Conservation (phyloP, 1,284 basidiomycete species). For the Entoloma clypeatum region DNA sequence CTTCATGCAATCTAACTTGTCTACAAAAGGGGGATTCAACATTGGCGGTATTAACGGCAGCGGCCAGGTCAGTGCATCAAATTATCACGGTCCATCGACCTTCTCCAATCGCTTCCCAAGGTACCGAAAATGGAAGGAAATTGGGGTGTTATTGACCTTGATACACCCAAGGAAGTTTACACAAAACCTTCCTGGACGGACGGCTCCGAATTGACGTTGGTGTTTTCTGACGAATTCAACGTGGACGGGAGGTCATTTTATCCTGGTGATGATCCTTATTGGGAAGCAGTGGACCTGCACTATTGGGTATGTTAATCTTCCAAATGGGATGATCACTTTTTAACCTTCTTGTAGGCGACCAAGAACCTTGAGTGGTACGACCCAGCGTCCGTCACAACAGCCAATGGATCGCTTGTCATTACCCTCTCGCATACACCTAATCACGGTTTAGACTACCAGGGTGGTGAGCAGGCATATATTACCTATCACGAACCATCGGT, state of each 20-base stretch:
- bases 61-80: constrained; percentile 57
- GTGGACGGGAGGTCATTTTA: constrained; percentile 79
- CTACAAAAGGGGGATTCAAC: constrained; percentile 68
- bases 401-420: constrained; percentile 76
- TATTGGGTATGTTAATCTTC: constrained; percentile 38
- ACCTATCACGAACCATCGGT: background rate
- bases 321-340: constrained; percentile 3
- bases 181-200: constrained; percentile 56
- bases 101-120: constrained; percentile 31
- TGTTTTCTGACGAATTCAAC: constrained; percentile 92
- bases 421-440: constrained; percentile 62
- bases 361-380: constrained; percentile 63
- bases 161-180: constrained; percentile 64
- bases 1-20: constrained; percentile 48
- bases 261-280: constrained; percentile 66
- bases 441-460: constrained; percentile 74
- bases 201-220: constrained; percentile 54
- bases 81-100: constrained; percentile 21
- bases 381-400: constrained; percentile 78
- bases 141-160: constrained; percentile 70
- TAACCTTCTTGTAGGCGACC: constrained; percentile 31
- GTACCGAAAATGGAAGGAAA: constrained; percentile 62
- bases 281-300: constrained; percentile 70
- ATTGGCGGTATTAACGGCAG: constrained; percentile 79
- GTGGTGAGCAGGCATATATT: constrained; percentile 52